Base-by-base conservation (phyloP, 805 yeast genomes). In the Myxozyma mucilagina region DNA sequence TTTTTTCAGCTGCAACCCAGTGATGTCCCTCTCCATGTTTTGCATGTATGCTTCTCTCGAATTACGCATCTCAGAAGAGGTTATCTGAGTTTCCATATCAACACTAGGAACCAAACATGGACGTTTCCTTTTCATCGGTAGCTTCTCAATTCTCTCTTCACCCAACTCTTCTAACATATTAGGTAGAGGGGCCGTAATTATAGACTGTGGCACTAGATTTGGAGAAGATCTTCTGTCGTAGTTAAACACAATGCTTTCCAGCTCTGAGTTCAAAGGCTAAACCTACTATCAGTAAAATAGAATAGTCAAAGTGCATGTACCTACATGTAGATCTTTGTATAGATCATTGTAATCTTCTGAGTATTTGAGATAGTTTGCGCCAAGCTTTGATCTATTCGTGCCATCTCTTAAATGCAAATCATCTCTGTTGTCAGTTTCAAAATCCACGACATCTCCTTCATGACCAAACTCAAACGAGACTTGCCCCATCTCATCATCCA, bases 401-500 rank as follows among this genome's bases (percentile, higher is more conserved):
- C 4, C 29, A 24, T 24, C 29, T 24, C 29, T 24, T 24, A 24
- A 24, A 24, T 24, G 29, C 29, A 34, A 14, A 20, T 20, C 49
- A 47, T 9, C 2, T 13, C 14, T 10, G 9, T 4, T 13, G 18
- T 32, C 50, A 31, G 31, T n/a, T 13, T 35, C 55, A 38, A 42
- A 51, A 18, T 54, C 47, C 3, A 63, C 38, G n/a, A 53, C 60
- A 39, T 59, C 53, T 2, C 66, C 66, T 16, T 57, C 52, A 13
- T 56, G 41, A 10, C 62, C 62, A 43, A 63, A 61, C 49, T 63
- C 66, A 38, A 63, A 63, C 4, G 50, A 34, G 10, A 59, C 65
- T 10, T 49, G 34, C n/a, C 66, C 66, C 18, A 67, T 34, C 48
- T 63, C 66, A 13, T 60, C 65, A 32, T 63, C 54, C 20, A 34